These are phyloP conservation scores for Cucurbita argyrosperma DNA, from an alignment of 306 rosid species.

Conservation along the genomic window DNA sequence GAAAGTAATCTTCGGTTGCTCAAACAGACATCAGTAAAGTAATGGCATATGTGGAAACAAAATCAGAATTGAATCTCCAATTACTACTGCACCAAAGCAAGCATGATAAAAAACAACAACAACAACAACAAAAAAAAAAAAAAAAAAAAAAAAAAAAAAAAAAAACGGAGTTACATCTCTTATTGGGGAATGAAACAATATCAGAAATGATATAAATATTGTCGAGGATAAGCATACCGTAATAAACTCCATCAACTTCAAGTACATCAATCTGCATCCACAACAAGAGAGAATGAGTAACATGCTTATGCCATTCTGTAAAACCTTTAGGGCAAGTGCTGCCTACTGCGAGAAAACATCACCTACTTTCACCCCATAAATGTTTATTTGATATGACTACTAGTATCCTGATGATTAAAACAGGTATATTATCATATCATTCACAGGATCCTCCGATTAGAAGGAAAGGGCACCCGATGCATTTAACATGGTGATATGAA, in stretches of 20 bases:
- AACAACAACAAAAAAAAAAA: too few relatives aligned
- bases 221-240: constrained; percentile 31
- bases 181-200: neutral
- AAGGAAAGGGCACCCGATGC: neutral
- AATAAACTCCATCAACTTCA: constrained; percentile 84
- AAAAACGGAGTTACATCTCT: neutral
- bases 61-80: neutral
- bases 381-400: neutral
- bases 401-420: neutral
- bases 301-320: neutral
- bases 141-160: too few relatives aligned
- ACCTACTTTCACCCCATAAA: neutral
- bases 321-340: neutral
- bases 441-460: neutral
- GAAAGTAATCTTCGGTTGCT: neutral
- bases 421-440: neutral
- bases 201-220: neutral
- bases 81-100: neutral
- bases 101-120: neutral
- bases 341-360: neutral
- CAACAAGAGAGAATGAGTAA: constrained; percentile 4
- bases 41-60: neutral
- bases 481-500: neutral
- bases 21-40: neutral
- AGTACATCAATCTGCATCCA: constrained; percentile 81